Evolutionary conservation across 441 rosid genomes (phyloP), one percentile per base, ranked within the genome.

Genomic region (Hura crepitans): DNA sequence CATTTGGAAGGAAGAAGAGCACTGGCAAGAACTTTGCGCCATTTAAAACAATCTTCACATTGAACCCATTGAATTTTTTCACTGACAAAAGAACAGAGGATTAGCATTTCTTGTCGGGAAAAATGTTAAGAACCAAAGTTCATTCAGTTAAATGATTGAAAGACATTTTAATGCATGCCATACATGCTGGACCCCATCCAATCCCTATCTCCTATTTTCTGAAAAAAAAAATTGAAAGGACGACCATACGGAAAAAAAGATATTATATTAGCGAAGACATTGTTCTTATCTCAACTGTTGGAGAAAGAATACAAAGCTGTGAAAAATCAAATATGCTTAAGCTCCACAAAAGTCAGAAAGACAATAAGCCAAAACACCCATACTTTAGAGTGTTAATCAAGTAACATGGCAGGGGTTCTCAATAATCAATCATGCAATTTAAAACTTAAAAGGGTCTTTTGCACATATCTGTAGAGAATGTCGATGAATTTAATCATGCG

Each of bases 1-100:
- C 94, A 90, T 71, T 78, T 88, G 74, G 81, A 80, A 6, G 94
- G 88, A 87, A 90, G 90, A 76, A 77, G 83, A 76, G 86, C 85
- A 75, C 75, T 77, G 62, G 76, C 81, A 58, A 90, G 96, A 75
- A 90, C 62, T 75, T 80, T 88, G 65, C 94, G 90, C 96, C 96
- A 90, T 80, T 90, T 90, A 18, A 33, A 81, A 72, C 96, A 90
- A 69, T 86, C 89, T 74, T 88, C 96, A 50, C 96, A 90, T 64
- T 85, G 94, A 78, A 71, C 85, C 96, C 96, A 90, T 68, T 85
- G 96, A 65, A 85, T 66, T 81, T 80, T 84, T 74, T 78, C 81
- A 62, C 96, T 90, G 85, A 66, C 68, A 73, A 63, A 75, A 68
- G 37, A 59, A 71, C 20, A 55, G 30, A 57, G 53, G 12, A 51